Base-by-base conservation (phyloP, 768 basidiomycete species). In the Tulasnella sp. region DNA sequence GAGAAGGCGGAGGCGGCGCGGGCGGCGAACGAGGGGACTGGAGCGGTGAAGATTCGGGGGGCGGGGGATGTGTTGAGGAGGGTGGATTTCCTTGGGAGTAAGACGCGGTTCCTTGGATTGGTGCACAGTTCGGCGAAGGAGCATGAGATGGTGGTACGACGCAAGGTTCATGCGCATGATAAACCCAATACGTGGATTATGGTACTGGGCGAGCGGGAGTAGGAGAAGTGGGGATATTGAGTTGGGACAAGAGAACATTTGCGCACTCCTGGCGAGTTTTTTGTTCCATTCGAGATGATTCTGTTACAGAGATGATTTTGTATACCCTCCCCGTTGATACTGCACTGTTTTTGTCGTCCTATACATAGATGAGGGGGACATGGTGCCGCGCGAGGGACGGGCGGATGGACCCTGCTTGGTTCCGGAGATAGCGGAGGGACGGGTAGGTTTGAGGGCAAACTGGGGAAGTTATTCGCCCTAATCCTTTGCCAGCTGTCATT, bases 31-130 rank as follows among this genome's bases (percentile, higher is more conserved):
- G 40, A 62, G 52, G 51, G 62, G 42, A 19, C 59, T 49, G 46
- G 53, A 37, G 49, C 49, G 21, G 49, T 62, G 62, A 17, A 41
- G 59, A 25, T 40, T 40, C 23, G 53, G 48, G 51, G 37, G 7
- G 35, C 40, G 27, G 62, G 55, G 41, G 57, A 53, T 52, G 39
- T 46, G 31, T 59, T 78, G 46, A 79, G 74, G 67, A 68, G 84
- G 61, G 76, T 85, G 7, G 84, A 86, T 67, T 81, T 73, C 70
- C 63, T 86, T 6, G 84, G 82, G 4, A 77, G 78, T 35, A 65
- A 62, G 31, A 78, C 77, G 7, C 66, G 77, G 36, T 85, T 85
- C 65, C 76, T 71, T 58, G 84, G 84, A 1, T 63, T 86, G 8
- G 25, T 31, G 43, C 42, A 49, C 31, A 36, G 42, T 6, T 49